A percentile compares a stretch with the other conserved stretches of the same genome.
These are phyloP conservation scores for Triticum timopheevii DNA, from an alignment of 176 grass and related monocot genomes.

Conservation along the genomic window DNA sequence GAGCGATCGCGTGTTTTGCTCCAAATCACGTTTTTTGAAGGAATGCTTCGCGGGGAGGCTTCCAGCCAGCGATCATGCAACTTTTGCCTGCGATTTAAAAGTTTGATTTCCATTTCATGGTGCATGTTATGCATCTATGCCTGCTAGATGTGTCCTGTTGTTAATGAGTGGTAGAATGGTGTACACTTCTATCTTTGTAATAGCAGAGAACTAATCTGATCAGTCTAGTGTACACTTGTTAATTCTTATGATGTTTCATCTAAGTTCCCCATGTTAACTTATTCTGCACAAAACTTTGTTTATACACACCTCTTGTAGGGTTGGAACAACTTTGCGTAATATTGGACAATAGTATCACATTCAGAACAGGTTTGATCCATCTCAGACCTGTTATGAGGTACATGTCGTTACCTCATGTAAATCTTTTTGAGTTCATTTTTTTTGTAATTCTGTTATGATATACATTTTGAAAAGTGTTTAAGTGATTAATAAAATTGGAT, in stretches of 20 bases:
- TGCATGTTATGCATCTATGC: background rate
- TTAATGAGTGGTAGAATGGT: background rate
- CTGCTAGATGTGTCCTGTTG: background rate
- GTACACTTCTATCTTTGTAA: background rate
- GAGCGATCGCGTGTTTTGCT: too few relatives aligned
- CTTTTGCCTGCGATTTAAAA: too few relatives aligned
- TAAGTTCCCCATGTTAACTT: background rate
- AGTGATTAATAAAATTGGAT: too few relatives aligned
- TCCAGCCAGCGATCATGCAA: too few relatives aligned
- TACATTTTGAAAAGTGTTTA: background rate
- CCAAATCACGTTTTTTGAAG: too few relatives aligned
- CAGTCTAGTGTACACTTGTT: background rate
- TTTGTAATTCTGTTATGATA: background rate
- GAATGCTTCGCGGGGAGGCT: too few relatives aligned
- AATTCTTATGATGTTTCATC: background rate
- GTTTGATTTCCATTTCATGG: background rate
- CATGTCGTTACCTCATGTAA: background rate
- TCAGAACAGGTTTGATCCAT: conserved; percentile 62
- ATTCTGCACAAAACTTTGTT: background rate
- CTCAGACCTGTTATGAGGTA: conserved; percentile 83
- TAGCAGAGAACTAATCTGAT: background rate
- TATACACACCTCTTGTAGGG: conserved; percentile 46
- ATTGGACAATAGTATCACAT: conserved; percentile 71
- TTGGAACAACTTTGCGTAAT: conserved; percentile 73
- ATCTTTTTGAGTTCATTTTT: background rate